phyloP scores from a whole-genome alignment of 805 yeast species.

The Wickerhamomyces chambardii region DNA sequence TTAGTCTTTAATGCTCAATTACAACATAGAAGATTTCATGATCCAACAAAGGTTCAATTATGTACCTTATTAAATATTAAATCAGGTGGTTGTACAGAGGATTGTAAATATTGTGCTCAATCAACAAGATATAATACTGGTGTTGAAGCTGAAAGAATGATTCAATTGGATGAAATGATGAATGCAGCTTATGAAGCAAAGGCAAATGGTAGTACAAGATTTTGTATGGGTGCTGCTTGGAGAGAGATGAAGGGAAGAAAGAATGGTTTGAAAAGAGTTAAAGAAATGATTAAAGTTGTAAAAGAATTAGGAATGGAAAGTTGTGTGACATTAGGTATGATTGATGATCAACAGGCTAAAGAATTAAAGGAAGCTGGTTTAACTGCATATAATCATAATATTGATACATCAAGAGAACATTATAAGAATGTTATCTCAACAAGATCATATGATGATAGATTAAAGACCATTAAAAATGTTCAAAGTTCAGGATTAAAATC shows the following conservation, averaged over 20 bases:
- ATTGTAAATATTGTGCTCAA: constrained; percentile 77
- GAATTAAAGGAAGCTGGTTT: constrained; percentile 58
- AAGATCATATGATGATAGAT: constrained; percentile 62
- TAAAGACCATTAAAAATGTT: constrained; percentile 56
- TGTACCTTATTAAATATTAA: constrained; percentile 71
- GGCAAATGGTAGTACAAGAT: constrained; percentile 64
- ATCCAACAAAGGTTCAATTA: constrained; percentile 62
- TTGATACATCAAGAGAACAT: constrained; percentile 73
- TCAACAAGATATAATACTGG: constrained; percentile 64
- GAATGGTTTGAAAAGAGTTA: constrained; percentile 50
- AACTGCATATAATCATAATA: constrained; percentile 77
- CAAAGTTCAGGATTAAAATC: constrained; percentile 55
- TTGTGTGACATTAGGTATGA: constrained; percentile 79
- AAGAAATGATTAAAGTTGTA: constrained; percentile 55
- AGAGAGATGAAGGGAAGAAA: constrained; percentile 77
- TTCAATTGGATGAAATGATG: constrained; percentile 52
- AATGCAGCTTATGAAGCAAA: constrained; percentile 59
- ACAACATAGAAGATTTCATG: constrained; percentile 60
- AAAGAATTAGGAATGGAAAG: constrained; percentile 65
- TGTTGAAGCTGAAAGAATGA: constrained; percentile 57
- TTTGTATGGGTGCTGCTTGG: constrained; percentile 88
- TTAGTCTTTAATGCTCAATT: constrained; percentile 49
- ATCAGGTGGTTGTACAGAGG: constrained; percentile 77
- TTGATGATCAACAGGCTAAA: constrained; percentile 53
- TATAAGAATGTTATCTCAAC: constrained; percentile 68